These are phyloP conservation scores for Candida multigemmis DNA, from an alignment of 805 yeast species.

Conservation along the genomic window DNA sequence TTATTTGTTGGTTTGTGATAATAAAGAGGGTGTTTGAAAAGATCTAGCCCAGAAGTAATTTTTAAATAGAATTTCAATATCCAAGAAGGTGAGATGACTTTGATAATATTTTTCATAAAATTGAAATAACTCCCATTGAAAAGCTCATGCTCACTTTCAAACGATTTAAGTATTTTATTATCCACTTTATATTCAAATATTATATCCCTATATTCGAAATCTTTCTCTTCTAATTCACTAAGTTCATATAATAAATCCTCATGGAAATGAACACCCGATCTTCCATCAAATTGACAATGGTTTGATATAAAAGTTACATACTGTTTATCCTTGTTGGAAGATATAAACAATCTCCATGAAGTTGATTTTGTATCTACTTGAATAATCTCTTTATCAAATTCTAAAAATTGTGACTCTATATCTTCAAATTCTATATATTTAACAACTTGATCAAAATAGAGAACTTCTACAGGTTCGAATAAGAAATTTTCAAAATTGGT, in stretches of 20 bases:
- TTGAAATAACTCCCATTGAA: slow-evolving; percentile 2
- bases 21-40: slow-evolving; percentile 5
- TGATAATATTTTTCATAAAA: slow-evolving; percentile 2
- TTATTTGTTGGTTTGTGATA: slow-evolving; percentile 3
- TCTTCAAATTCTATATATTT: slow-evolving; percentile 3
- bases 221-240: slow-evolving; percentile 2
- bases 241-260: slow-evolving; percentile 10
- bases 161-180: slow-evolving; percentile 2
- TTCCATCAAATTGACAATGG: slow-evolving; percentile 21
- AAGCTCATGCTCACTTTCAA: slow-evolving; percentile 5
- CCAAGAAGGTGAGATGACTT: neutral
- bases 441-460: slow-evolving; percentile 11
- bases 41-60: neutral
- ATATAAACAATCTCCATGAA: slow-evolving; percentile 12
- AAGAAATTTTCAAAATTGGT: slow-evolving; percentile 6
- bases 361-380: slow-evolving; percentile 7
- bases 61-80: neutral
- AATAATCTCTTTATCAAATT: slow-evolving; percentile 3
- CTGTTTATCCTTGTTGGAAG: slow-evolving; percentile 5
- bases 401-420: slow-evolving; percentile 6
- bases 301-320: slow-evolving; percentile 13
- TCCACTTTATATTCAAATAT: slow-evolving; percentile 5
- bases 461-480: slow-evolving; percentile 6
- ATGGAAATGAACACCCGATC: slow-evolving; percentile 19
- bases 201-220: slow-evolving; percentile 2